Evolutionary conservation across 2,329 filamentous ascomycete genomes (phyloP), one percentile per base, ranked within the genome.

Genomic region (Capronia epimyces): DNA sequence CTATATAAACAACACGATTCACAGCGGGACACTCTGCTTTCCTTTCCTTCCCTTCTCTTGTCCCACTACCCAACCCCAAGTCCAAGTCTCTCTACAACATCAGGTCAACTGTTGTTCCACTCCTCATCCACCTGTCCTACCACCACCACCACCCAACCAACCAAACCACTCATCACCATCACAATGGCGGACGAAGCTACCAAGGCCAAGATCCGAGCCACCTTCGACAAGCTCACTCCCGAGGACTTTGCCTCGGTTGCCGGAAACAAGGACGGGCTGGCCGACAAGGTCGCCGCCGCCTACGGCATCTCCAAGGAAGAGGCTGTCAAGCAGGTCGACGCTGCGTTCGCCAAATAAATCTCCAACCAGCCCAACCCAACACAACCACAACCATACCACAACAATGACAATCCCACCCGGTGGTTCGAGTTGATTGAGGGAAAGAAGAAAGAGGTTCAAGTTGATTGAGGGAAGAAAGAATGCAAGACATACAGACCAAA

Each of bases 181-280:
- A 57, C 42, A 46, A 59, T 59, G 57, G 57, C 57, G 40, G 54
- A 59, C 54, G 57, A 55, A 29, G 48, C 43, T 36, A 52, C 49
- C 57, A 56, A 57, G 49, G 29, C 48, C 18, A 47, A 46, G 39
- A 52, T 59, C 54, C 51, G 57, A 18, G 34, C 53, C 41, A 51
- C 46, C 27, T 59, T 59, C 46, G 57, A 59, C 51, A 59, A 59
- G 49, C 53, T 59, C 53, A 57, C 49, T 43, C 54, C 57, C 16
- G 49, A 54, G n/a, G 57, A 59, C 46, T 59, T 59, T 43, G 49
- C 49, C 34, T 31, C 51, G 25, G 50, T 50, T 43, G 47, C 50
- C 29, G 57, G 57, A 25, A 53, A 57, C 53, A 49, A 49, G 40
- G 51, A 55, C 3, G 53, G 22, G 41, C 57, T 59, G 39, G 43